Conservation (phyloP, 2,329 filamentous ascomycete genomes). For the Didymella segeticola region DNA sequence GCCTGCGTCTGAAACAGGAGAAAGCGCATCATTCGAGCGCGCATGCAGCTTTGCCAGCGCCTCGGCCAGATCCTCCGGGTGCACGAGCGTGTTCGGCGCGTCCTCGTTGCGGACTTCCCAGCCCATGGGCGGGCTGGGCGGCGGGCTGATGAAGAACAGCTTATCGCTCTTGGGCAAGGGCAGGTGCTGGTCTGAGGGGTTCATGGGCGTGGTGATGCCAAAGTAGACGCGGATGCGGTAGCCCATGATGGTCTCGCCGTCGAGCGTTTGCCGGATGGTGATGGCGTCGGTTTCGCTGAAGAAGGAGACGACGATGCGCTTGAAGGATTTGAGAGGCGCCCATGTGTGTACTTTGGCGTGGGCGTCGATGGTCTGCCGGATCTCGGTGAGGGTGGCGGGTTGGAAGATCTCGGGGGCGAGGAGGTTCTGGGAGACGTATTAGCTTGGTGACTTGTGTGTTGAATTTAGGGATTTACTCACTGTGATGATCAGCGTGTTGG, state of each 20-base stretch:
- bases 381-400: conserved; percentile 74
- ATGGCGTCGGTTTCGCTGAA: conserved; percentile 73
- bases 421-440: conserved; percentile 64
- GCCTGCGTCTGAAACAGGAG: conserved; percentile 36
- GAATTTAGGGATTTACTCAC: conserved; percentile 35
- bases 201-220: conserved; percentile 48
- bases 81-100: conserved; percentile 70
- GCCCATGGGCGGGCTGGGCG: conserved; percentile 68
- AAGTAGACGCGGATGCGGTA: conserved; percentile 54
- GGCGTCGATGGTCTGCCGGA: conserved; percentile 72
- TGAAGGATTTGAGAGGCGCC: conserved; percentile 81
- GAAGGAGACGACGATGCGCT: conserved; percentile 82
- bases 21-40: conserved; percentile 30
- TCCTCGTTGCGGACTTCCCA: conserved; percentile 70
- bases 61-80: conserved; percentile 65
- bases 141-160: conserved; percentile 71
- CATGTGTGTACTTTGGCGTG: conserved; percentile 79
- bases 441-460: conserved; percentile 5
- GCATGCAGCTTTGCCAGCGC: conserved; percentile 63
- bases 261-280: conserved; percentile 73
- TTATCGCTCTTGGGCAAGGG: conserved; percentile 63
- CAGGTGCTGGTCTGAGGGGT: conserved; percentile 49
- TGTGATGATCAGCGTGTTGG: conserved; percentile 85
- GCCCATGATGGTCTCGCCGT: conserved; percentile 76
- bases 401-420: conserved; percentile 75